These are phyloP conservation scores for Neonectria faginata DNA, from an alignment of 2,329 filamentous ascomycete genomes.

Conservation along the genomic window DNA sequence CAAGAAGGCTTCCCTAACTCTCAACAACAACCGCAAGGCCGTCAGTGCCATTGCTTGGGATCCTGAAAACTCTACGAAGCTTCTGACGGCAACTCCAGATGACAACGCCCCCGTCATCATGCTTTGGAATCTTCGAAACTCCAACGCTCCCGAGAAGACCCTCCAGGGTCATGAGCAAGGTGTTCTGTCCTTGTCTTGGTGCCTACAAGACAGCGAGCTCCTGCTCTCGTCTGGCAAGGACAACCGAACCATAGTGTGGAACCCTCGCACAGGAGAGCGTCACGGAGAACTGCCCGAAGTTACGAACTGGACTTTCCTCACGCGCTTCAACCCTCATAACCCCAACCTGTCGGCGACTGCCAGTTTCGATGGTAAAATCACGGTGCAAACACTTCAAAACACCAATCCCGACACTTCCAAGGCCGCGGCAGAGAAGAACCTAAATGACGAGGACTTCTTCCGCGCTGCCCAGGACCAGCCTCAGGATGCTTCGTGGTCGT, in stretches of 20 bases:
- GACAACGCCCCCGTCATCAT: slow-evolving; percentile 90
- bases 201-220: slow-evolving; percentile 87
- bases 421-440: slow-evolving; percentile 71
- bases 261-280: slow-evolving; percentile 87
- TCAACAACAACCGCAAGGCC: slow-evolving; percentile 95
- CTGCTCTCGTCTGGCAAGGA: slow-evolving; percentile 96
- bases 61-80: slow-evolving; percentile 92
- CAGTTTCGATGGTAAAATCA: slow-evolving; percentile 96
- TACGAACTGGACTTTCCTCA: slow-evolving; percentile 99
- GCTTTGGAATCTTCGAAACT: slow-evolving; percentile 95
- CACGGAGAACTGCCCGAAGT: slow-evolving; percentile 96
- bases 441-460: slow-evolving; percentile 97
- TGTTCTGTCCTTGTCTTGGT: slow-evolving; percentile 95
- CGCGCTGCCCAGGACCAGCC: slow-evolving; percentile 92
- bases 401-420: slow-evolving; percentile 83
- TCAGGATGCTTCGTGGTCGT: slow-evolving; percentile 88
- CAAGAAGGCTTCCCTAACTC: slow-evolving; percentile 94
- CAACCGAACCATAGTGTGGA: slow-evolving; percentile 96
- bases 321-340: slow-evolving; percentile 92
- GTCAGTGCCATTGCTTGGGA: slow-evolving; percentile 98
- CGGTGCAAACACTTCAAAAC: slow-evolving; percentile 92
- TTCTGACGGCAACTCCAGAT: slow-evolving; percentile 90
- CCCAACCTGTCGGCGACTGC: slow-evolving; percentile 93
- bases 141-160: slow-evolving; percentile 90
- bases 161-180: slow-evolving; percentile 95